A percentile compares a stretch with the other conserved stretches of the same genome.
Evolutionary conservation across 805 yeast genomes (phyloP).

Genomic region (Ascoidea rubescens): DNA sequence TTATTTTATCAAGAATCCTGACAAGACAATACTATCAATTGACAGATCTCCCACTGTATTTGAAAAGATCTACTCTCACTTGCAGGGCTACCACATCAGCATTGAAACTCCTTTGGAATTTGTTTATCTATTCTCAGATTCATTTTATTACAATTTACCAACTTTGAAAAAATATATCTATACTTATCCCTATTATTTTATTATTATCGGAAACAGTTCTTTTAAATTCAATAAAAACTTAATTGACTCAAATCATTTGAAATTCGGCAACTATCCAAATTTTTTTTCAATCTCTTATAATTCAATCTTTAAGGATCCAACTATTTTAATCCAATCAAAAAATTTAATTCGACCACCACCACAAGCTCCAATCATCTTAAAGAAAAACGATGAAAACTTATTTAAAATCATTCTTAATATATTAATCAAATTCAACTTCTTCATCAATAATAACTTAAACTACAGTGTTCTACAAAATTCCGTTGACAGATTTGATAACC

Average conservation of each 20-base stretch:
- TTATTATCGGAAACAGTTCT: slow-evolving; percentile 41
- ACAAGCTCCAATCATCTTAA: slow-evolving; percentile 37
- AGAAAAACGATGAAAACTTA: slow-evolving; percentile 31
- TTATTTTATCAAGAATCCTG: slow-evolving; percentile 33
- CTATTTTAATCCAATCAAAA: slow-evolving; percentile 21
- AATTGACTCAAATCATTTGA: slow-evolving; percentile 30
- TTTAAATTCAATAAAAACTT: slow-evolving; percentile 47
- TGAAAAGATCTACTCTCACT: slow-evolving; percentile 49
- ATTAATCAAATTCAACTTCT: too few species aligned
- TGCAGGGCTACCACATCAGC: slow-evolving; percentile 66
- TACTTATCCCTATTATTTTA: slow-evolving; percentile 39
- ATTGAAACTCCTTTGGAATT: slow-evolving; percentile 48
- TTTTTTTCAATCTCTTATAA: slow-evolving; percentile 54
- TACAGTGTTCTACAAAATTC: slow-evolving; percentile 34
- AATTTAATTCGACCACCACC: slow-evolving; percentile 69
- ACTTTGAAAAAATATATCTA: slow-evolving; percentile 34
- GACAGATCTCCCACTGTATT: slow-evolving; percentile 68
- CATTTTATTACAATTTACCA: slow-evolving; percentile 55
- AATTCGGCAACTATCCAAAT: slow-evolving; percentile 76
- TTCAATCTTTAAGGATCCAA: slow-evolving; percentile 35
- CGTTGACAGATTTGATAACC: slow-evolving; percentile 31
- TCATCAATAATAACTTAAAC: not conserved
- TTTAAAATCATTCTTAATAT: slow-evolving; percentile 42
- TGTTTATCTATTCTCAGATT: slow-evolving; percentile 52
- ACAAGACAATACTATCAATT: slow-evolving; percentile 30